Conservation (phyloP, 768 basidiomycete species). For the Tricholoma hemisulphureum region DNA sequence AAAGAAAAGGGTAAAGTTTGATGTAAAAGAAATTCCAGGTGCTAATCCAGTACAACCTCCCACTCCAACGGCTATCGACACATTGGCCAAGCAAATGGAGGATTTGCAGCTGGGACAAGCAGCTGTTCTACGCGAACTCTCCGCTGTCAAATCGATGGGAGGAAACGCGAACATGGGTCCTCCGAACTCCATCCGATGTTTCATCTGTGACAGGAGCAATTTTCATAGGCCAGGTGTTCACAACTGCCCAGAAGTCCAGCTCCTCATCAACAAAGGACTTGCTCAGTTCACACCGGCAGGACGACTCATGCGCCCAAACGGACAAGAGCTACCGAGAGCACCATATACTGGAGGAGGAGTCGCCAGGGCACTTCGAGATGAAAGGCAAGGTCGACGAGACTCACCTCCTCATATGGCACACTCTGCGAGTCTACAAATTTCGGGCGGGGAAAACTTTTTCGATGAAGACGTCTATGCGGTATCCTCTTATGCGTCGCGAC, state of each 20-base stretch:
- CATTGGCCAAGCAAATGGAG: neutral
- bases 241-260: too few species aligned
- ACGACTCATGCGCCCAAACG: too few species aligned
- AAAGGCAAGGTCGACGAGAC: neutral
- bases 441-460: slow-evolving; percentile 1
- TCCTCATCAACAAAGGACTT: too few species aligned
- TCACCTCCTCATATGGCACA: slow-evolving; percentile 9
- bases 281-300: too few species aligned
- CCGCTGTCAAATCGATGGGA: neutral
- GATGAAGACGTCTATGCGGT: neutral
- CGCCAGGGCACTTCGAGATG: too few species aligned
- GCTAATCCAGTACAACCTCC: neutral
- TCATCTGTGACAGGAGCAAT: slow-evolving; percentile 8
- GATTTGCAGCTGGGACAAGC: neutral
- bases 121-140: neutral
- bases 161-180: neutral
- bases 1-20: neutral
- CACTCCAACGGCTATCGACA: neutral
- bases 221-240: too few species aligned
- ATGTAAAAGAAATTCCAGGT: neutral
- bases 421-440: slow-evolving; percentile 4
- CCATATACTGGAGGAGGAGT: too few species aligned
- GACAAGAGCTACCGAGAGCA: too few species aligned
- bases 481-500: neutral
- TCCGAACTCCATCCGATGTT: too few species aligned